Base-by-base conservation (phyloP, 164 flowering plant genomes). In the Amborella trichopoda region DNA sequence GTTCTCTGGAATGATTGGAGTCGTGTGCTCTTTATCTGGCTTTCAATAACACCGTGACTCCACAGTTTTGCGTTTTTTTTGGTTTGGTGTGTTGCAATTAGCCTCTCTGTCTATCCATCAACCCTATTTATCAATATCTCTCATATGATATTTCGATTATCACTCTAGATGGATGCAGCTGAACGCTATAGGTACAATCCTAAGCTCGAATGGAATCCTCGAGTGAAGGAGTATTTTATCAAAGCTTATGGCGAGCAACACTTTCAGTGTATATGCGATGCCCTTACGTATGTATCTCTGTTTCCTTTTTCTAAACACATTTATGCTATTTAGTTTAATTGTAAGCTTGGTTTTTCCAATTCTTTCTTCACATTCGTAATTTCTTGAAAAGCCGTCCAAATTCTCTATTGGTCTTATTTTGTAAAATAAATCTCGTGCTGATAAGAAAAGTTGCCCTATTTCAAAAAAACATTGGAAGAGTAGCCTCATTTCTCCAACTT, bases 131-230 rank as follows among this genome's bases (percentile, higher is more conserved):
- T n/a, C n/a, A n/a, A n/a, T n/a, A n/a, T n/a, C n/a, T n/a, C n/a
- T n/a, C n/a, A n/a, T n/a, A n/a, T n/a, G n/a, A n/a, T n/a, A n/a
- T n/a, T n/a, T n/a, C n/a, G n/a, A n/a, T n/a, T n/a, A n/a, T n/a
- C n/a, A n/a, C n/a, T n/a, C n/a, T n/a, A n/a, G n/a, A 80, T 80
- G 83, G 81, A 83, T 45, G 50, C 60, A 1, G 44, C 73, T 8
- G 82, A 73, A 46, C 82, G 91, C 21, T 78, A 84, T 73, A 53
- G 62, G 42, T 89, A 63, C 76, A 67, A 69, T 10, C 97, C 97
- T 5, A 50, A 45, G 6, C 52, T 84, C 56, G 49, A 44, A 5
- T 89, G 95, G 97, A 80, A 84, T 26, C 80, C 89, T 23, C 41
- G 70, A 26, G 87, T 89, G 1, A 77, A 80, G 50, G 75, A 68